Conservation (phyloP, 306 rosid genomes). For the Ziziphus jujuba region DNA sequence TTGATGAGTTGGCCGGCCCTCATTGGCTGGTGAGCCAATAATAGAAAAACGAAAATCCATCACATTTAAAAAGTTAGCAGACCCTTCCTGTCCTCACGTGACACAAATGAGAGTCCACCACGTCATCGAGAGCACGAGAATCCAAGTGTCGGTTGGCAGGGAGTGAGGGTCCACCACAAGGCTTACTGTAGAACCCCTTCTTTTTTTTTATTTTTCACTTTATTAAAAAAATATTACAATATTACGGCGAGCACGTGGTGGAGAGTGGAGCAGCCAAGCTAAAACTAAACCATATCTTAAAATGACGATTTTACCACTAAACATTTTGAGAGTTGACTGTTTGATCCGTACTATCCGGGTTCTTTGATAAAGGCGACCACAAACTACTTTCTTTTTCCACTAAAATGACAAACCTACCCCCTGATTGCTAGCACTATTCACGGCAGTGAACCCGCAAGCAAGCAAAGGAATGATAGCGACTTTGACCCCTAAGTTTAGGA, state of each 20-base stretch:
- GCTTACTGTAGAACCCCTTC: slow-evolving; percentile 6
- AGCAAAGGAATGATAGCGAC: neutral
- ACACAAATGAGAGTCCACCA: slow-evolving; percentile 36
- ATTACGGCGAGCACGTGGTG: slow-evolving; percentile 59
- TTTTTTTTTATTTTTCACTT: neutral
- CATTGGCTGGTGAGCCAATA: slow-evolving; percentile 10
- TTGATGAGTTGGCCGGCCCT: slow-evolving; percentile 29
- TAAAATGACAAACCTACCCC: slow-evolving; percentile 42
- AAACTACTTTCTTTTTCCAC: neutral
- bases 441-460: neutral
- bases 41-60: slow-evolving; percentile 13
- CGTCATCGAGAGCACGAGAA: slow-evolving; percentile 34
- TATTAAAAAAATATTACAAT: neutral
- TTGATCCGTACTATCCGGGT: slow-evolving; percentile 23
- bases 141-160: slow-evolving; percentile 64
- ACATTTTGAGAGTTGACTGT: slow-evolving; percentile 1
- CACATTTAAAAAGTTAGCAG: slow-evolving; percentile 1
- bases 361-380: neutral
- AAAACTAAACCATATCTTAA: neutral
- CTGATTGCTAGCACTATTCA: slow-evolving; percentile 1
- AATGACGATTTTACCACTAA: slow-evolving; percentile 11
- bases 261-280: slow-evolving; percentile 20
- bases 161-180: slow-evolving; percentile 27
- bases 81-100: slow-evolving; percentile 32
- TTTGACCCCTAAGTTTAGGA: slow-evolving; percentile 10